Conservation (phyloP, 257 asterid genomes). For the Solanum pimpinellifolium region DNA sequence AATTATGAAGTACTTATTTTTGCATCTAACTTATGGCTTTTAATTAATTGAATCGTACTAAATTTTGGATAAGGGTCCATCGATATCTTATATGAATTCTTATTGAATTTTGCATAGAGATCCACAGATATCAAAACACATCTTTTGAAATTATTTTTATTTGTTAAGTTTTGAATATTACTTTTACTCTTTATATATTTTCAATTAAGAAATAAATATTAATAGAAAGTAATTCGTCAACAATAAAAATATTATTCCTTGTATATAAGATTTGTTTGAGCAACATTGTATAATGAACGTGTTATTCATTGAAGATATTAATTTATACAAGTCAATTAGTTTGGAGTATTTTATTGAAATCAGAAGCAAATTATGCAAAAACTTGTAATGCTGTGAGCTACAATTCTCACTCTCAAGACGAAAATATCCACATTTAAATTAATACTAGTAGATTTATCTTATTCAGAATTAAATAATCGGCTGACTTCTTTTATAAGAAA, state of each 20-base stretch:
- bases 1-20: background rate
- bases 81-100: background rate
- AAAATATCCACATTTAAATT: background rate
- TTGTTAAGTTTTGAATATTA: too few relatives aligned
- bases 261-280: background rate
- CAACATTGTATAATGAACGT: background rate
- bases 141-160: too few relatives aligned
- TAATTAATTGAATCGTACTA: background rate
- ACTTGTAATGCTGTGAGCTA: background rate
- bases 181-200: too few relatives aligned
- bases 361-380: too few relatives aligned
- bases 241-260: background rate
- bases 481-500: background rate
- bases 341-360: background rate
- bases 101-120: background rate
- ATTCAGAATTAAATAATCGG: too few relatives aligned
- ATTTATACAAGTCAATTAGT: background rate
- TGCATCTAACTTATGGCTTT: background rate
- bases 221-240: background rate
- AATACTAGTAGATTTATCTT: background rate
- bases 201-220: background rate
- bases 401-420: background rate
- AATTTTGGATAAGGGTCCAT: background rate
- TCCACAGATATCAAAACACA: background rate
- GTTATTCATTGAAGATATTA: background rate